phyloP scores from a whole-genome alignment of 1,284 basidiomycete genomes.

The Megacollybia platyphylla region DNA sequence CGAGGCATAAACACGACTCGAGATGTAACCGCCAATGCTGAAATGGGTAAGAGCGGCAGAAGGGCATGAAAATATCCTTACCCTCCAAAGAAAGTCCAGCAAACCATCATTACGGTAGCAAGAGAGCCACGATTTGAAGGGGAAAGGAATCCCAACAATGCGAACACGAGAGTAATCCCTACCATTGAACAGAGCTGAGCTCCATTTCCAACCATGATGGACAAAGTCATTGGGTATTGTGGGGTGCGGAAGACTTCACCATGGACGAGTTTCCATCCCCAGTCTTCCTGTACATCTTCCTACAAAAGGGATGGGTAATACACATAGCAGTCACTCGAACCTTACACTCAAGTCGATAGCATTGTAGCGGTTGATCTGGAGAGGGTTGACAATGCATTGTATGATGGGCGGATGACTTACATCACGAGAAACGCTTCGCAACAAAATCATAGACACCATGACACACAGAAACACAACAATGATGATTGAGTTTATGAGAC shows the following conservation, averaged over 20 bases:
- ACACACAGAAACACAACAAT: constrained; percentile 85
- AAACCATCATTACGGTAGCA: constrained; percentile 93
- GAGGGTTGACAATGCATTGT: constrained; percentile 21
- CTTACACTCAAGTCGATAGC: constrained; percentile 82
- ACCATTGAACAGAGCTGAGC: constrained; percentile 86
- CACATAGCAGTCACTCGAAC: constrained; percentile 1
- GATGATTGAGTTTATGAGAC: constrained; percentile 86
- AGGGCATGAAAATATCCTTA: constrained; percentile 16
- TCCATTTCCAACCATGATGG: constrained; percentile 85
- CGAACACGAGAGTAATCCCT: constrained; percentile 89
- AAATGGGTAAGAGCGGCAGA: constrained; percentile 1
- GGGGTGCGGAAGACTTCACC: constrained; percentile 94
- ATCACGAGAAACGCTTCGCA: constrained; percentile 82
- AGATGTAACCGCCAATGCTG: constrained; percentile 84
- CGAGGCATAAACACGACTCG: constrained; percentile 74
- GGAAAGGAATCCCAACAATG: constrained; percentile 92
- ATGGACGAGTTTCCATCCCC: constrained; percentile 96
- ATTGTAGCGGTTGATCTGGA: constrained; percentile 90
- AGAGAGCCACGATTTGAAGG: constrained; percentile 93
- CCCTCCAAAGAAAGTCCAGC: constrained; percentile 90
- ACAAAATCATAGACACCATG: constrained; percentile 88
- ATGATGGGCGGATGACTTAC: constrained; percentile 37
- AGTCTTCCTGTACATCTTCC: constrained; percentile 97
- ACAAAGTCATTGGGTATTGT: constrained; percentile 64
- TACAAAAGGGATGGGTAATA: constrained; percentile 16